Evolutionary conservation across 2,329 filamentous ascomycete genomes (phyloP).

Genomic region (Aureobasidium sp.): DNA sequence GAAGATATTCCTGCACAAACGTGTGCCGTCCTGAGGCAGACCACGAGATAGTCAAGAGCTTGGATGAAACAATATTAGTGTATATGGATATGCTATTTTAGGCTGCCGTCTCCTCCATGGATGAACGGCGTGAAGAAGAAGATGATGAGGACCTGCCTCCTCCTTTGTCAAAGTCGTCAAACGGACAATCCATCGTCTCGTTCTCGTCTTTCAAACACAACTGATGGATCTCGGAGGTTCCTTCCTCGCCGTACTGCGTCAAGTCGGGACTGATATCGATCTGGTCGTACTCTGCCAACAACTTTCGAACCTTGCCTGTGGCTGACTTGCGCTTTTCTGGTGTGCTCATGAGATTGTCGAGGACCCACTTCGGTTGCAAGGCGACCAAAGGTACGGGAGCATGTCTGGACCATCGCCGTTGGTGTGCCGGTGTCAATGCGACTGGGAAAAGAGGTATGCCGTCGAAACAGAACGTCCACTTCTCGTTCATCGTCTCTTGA

Average conservation of each 20-base stretch:
- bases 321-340: conserved; percentile 16
- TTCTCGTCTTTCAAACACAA: conserved; percentile 16
- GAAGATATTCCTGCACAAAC: not conserved
- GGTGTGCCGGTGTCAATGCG: conserved; percentile 16
- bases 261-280: conserved; percentile 15
- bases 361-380: conserved; percentile 17
- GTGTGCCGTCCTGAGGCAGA: not conserved
- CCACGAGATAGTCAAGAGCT: not conserved
- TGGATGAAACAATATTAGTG: not conserved
- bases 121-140: conserved; percentile 3
- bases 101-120: not conserved
- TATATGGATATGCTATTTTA: not conserved
- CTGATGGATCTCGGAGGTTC: conserved; percentile 16
- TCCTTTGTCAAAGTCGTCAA: conserved; percentile 16
- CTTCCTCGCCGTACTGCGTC: conserved; percentile 14
- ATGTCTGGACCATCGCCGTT: conserved; percentile 16
- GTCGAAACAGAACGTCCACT: conserved; percentile 17
- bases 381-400: conserved; percentile 16
- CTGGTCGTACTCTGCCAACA: conserved; percentile 17
- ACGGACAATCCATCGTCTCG: conserved; percentile 15
- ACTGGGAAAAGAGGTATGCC: conserved; percentile 16
- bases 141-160: conserved; percentile 4
- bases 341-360: conserved; percentile 16
- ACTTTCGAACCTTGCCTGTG: conserved; percentile 15
- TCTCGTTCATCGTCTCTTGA: conserved; percentile 14